Conservation (phyloP, 805 yeast species). For the Candida ipomoeae region DNA sequence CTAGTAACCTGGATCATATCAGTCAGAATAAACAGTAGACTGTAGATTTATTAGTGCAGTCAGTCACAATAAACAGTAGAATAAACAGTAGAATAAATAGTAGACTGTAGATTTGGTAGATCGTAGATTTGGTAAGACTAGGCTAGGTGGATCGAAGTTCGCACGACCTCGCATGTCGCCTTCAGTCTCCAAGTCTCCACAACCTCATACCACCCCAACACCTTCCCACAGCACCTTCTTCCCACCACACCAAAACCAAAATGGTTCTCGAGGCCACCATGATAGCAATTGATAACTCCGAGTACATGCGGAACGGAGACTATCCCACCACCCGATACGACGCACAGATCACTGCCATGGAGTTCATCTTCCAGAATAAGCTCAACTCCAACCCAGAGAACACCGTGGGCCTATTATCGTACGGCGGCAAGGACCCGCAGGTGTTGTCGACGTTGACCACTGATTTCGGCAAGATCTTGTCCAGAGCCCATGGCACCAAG, state of each 20-base stretch:
- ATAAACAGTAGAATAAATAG: too few species aligned
- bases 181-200: slow-evolving; percentile 7
- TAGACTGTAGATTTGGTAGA: too few species aligned
- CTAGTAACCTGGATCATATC: slow-evolving; percentile 7
- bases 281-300: slow-evolving; percentile 93
- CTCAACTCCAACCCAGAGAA: slow-evolving; percentile 88
- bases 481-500: slow-evolving; percentile 77
- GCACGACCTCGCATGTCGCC: slow-evolving; percentile 8
- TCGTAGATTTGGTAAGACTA: too few species aligned
- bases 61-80: too few species aligned
- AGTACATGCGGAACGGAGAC: slow-evolving; percentile 94
- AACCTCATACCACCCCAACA: neutral
- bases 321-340: slow-evolving; percentile 82
- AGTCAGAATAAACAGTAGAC: too few species aligned
- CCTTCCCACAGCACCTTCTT: neutral
- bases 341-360: slow-evolving; percentile 89
- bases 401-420: slow-evolving; percentile 86
- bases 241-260: slow-evolving; percentile 14
- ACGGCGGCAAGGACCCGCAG: slow-evolving; percentile 79
- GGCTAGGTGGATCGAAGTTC: neutral
- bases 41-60: too few species aligned
- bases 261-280: slow-evolving; percentile 97
- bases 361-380: slow-evolving; percentile 79
- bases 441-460: slow-evolving; percentile 86
- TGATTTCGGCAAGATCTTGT: slow-evolving; percentile 79